These are phyloP conservation scores for Mucor lusitanicus DNA, from an alignment of 371 early-diverging fungal species.

Conservation along the genomic window DNA sequence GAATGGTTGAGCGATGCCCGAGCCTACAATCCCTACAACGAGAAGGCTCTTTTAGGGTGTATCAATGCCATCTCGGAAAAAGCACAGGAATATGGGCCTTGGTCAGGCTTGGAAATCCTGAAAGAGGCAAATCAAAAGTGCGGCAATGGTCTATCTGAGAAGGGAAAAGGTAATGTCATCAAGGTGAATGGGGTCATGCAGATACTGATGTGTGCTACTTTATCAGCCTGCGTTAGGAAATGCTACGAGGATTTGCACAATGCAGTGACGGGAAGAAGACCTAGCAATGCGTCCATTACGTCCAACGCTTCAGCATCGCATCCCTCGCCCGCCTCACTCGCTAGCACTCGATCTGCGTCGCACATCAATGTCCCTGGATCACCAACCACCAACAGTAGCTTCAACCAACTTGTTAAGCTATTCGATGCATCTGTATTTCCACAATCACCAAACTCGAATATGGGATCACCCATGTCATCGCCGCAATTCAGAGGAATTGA, in stretches of 20 bases:
- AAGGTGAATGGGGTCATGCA: not conserved
- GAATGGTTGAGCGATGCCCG: slow-evolving; percentile 38
- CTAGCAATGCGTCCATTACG: slow-evolving; percentile 1
- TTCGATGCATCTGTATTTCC: not conserved
- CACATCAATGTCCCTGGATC: not conserved
- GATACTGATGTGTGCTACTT: not conserved
- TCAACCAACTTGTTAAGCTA: not conserved
- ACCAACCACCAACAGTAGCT: not conserved
- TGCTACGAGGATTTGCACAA: slow-evolving; percentile 14
- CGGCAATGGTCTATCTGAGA: not conserved
- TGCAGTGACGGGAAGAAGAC: slow-evolving; percentile 1
- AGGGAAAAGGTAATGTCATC: slow-evolving; percentile 15
- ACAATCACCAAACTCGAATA: not conserved
- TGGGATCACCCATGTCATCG: not conserved
- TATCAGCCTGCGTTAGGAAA: slow-evolving; percentile 3
- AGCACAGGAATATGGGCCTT: slow-evolving; percentile 26
- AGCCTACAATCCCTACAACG: slow-evolving; percentile 32
- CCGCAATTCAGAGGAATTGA: not conserved
- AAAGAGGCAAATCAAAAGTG: slow-evolving; percentile 15
- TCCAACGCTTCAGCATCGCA: slow-evolving; percentile 1
- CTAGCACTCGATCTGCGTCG: not conserved
- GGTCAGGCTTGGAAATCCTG: slow-evolving; percentile 35
- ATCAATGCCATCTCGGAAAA: slow-evolving; percentile 22
- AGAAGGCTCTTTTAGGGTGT: slow-evolving; percentile 32
- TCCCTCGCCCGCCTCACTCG: not conserved